A percentile compares a stretch with the other conserved stretches of the same genome.
Conservation (phyloP, 352 stramenopile genomes). For the Thalassiosira exigua region DNA sequence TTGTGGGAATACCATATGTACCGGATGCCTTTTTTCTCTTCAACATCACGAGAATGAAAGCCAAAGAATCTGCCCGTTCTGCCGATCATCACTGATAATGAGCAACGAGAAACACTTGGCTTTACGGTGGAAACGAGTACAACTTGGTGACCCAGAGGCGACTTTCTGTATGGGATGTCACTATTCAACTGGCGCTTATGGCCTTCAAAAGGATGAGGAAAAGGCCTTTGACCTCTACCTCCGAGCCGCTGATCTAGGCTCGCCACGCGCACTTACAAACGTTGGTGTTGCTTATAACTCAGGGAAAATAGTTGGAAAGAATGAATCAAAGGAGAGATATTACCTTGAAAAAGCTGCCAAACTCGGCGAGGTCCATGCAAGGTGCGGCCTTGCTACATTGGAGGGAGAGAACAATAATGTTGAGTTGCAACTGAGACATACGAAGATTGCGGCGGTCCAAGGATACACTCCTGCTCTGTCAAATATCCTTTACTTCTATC, state of each 20-base stretch:
- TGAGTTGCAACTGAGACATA: slow-evolving; percentile 8
- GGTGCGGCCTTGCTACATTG: not conserved
- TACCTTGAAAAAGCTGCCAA: slow-evolving; percentile 7
- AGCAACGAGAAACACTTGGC: not conserved
- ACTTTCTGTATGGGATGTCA: slow-evolving; percentile 16
- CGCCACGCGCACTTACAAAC: slow-evolving; percentile 5
- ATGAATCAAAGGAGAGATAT: slow-evolving; percentile 3
- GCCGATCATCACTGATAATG: not conserved
- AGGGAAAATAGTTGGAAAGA: slow-evolving; percentile 2
- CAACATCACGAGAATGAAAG: not conserved
- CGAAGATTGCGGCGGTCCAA: slow-evolving; percentile 4
- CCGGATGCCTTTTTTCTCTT: not conserved
- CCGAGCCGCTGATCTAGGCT: slow-evolving; percentile 15
- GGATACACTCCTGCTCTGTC: not conserved
- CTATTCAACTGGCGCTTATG: not conserved
- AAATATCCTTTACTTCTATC: not conserved
- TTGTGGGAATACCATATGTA: slow-evolving; percentile 18
- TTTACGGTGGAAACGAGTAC: not conserved
- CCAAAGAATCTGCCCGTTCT: slow-evolving; percentile 9
- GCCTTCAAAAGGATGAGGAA: slow-evolving; percentile 6
- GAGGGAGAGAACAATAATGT: slow-evolving; percentile 1
- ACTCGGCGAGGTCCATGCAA: slow-evolving; percentile 16
- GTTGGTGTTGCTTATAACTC: not conserved
- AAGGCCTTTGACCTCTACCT: slow-evolving; percentile 14
- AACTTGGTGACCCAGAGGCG: slow-evolving; percentile 3